Evolutionary conservation across 2,329 filamentous ascomycete genomes (phyloP).

Genomic region (Pseudopyricularia cyperi): DNA sequence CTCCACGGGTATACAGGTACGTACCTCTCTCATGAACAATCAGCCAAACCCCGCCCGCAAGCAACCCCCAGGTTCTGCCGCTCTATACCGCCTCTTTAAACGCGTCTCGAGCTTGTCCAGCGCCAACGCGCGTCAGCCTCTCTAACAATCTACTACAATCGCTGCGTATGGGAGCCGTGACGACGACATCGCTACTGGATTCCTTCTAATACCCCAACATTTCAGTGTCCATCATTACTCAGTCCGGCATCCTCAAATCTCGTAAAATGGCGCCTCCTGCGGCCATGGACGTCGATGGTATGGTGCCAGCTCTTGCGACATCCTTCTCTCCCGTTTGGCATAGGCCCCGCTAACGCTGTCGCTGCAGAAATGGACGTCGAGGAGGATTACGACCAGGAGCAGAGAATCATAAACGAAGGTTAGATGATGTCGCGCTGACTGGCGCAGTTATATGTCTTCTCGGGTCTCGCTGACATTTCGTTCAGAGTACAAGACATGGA

Average conservation of each 20-base stretch:
- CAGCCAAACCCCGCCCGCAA: not conserved
- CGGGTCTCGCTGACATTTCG: not conserved
- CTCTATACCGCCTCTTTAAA: not conserved
- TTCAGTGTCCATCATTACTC: not conserved
- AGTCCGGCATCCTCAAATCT: not conserved
- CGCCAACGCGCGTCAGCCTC: no score
- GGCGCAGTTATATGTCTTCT: not conserved
- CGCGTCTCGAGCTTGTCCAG: not conserved
- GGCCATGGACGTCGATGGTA: slow-evolving; percentile 2
- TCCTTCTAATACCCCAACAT: no score
- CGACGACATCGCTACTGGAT: no score
- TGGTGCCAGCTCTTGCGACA: not conserved
- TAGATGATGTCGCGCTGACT: slow-evolving; percentile 8
- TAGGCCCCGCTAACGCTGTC: slow-evolving; percentile 7
- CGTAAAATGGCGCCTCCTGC: not conserved
- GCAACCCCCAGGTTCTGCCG: not conserved
- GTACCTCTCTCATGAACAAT: no score
- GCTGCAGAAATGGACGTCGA: slow-evolving; percentile 42
- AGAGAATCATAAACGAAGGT: slow-evolving; percentile 92
- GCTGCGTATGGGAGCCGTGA: no score
- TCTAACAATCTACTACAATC: no score
- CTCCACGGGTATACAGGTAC: no score
- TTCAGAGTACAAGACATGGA: slow-evolving; percentile 98
- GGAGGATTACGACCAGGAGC: slow-evolving; percentile 59
- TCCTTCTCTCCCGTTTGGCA: slow-evolving; percentile 1